A percentile compares a stretch with the other conserved stretches of the same genome.
Conservation (phyloP, 257 asterid species). For the Fraxinus anomala region DNA sequence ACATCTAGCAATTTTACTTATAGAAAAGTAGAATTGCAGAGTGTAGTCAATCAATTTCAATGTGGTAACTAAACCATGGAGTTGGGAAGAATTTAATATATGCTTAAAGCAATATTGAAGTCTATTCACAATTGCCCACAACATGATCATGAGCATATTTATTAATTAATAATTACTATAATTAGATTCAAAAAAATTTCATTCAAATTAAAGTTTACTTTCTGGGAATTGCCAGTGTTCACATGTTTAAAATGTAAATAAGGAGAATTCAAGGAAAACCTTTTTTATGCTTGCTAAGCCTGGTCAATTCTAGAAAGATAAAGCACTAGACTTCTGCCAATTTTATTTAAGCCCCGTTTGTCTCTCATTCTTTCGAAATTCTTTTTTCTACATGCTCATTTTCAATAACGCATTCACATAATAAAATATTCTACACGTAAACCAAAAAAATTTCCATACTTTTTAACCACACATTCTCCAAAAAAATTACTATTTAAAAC, state of each 20-base stretch:
- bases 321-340: not conserved
- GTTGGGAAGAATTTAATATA: not conserved
- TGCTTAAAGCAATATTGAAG: not conserved
- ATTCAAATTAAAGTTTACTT: not conserved
- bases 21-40: not conserved
- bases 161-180: not conserved
- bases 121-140: not conserved
- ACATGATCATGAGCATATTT: not conserved
- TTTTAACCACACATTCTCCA: too few relatives aligned
- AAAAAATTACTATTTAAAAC: too few relatives aligned
- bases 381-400: too few relatives aligned
- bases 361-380: too few relatives aligned
- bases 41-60: not conserved
- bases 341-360: not conserved
- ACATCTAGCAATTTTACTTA: not conserved
- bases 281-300: not conserved
- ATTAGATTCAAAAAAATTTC: not conserved
- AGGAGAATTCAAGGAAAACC: not conserved
- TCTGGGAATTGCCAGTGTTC: not conserved
- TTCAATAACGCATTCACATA: too few relatives aligned
- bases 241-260: not conserved
- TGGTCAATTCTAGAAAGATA: not conserved
- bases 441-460: too few relatives aligned
- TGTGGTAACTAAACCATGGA: not conserved
- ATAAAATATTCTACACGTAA: too few relatives aligned